These are phyloP conservation scores for Fusarium albosuccineum DNA, from an alignment of 2,329 filamentous ascomycete genomes.

Conservation along the genomic window DNA sequence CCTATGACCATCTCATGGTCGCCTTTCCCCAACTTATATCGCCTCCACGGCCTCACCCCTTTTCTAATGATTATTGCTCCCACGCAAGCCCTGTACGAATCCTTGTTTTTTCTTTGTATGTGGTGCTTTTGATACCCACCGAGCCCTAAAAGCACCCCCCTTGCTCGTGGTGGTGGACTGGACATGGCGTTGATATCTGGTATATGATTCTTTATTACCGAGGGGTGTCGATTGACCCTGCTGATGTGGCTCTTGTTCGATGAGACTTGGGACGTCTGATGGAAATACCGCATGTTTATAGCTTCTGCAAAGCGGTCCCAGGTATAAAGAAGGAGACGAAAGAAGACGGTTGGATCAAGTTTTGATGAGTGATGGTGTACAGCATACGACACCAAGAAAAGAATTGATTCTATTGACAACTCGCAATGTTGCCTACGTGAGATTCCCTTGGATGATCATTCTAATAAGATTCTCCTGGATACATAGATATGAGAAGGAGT, in stretches of 20 bases:
- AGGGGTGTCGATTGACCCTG: neutral
- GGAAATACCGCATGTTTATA: slow-evolving; percentile 5
- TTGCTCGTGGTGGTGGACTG: slow-evolving; percentile 41
- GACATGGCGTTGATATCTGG: slow-evolving; percentile 32
- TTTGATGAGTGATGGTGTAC: slow-evolving; percentile 32
- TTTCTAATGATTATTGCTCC: slow-evolving; percentile 36
- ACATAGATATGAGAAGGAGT: slow-evolving; percentile 9
- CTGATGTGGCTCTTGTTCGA: slow-evolving; percentile 23
- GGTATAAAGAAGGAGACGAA: slow-evolving; percentile 11
- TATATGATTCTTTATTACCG: slow-evolving; percentile 14
- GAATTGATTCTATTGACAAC: slow-evolving; percentile 21
- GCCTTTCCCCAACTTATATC: slow-evolving; percentile 2
- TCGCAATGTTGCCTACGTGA: slow-evolving; percentile 1
- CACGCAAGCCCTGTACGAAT: slow-evolving; percentile 26
- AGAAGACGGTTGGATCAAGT: slow-evolving; percentile 9
- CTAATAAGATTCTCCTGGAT: neutral
- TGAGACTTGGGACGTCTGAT: slow-evolving; percentile 19
- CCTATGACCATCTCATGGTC: neutral
- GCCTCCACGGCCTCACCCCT: slow-evolving; percentile 13
- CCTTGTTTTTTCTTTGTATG: slow-evolving; percentile 32
- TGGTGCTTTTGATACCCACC: slow-evolving; percentile 46
- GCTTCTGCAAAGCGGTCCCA: neutral
- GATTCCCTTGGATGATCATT: neutral
- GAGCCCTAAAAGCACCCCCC: slow-evolving; percentile 38
- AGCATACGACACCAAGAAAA: slow-evolving; percentile 31